Conservation (phyloP, 345 rosid species). For the Noccaea caerulescens region DNA sequence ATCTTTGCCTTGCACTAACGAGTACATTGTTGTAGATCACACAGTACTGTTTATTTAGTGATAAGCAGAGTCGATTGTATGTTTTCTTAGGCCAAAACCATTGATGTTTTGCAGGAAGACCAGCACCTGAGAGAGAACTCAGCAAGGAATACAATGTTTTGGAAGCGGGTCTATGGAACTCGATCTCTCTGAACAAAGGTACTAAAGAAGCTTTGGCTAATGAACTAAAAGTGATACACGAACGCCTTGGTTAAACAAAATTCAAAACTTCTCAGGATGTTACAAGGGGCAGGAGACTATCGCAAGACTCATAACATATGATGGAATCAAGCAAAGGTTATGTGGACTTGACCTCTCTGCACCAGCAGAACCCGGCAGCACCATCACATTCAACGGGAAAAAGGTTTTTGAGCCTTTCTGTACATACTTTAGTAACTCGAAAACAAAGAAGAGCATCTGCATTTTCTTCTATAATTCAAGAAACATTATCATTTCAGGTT, state of each 20-base stretch:
- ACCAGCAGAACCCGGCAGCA: conserved; percentile 74
- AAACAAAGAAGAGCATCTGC: not conserved
- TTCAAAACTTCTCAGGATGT: conserved; percentile 59
- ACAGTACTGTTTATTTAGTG: not conserved
- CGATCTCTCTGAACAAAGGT: conserved; percentile 86
- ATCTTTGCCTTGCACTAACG: not conserved
- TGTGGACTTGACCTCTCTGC: conserved; percentile 78
- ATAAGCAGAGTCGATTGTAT: not conserved
- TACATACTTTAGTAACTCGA: conserved; percentile 18
- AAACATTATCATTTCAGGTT: conserved; percentile 47
- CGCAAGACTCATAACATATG: conserved; percentile 80
- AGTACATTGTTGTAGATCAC: not conserved
- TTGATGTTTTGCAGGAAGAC: conserved; percentile 68
- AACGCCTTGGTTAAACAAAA: conserved; percentile 16
- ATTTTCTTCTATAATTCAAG: not conserved
- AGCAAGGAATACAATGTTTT: conserved; percentile 79
- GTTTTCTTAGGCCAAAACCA: conserved; percentile 27
- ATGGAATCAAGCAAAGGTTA: conserved; percentile 82
- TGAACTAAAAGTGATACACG: conserved; percentile 24
- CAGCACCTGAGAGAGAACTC: conserved; percentile 87
- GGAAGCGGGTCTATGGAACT: conserved; percentile 92
- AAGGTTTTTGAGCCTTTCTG: conserved; percentile 49
- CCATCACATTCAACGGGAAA: conserved; percentile 64
- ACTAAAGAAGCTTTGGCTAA: conserved; percentile 27
- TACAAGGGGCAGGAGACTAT: conserved; percentile 95